Evolutionary conservation across 768 basidiomycete genomes (phyloP), one percentile per base, ranked within the genome.

Genomic region (Suillus subalutaceus): DNA sequence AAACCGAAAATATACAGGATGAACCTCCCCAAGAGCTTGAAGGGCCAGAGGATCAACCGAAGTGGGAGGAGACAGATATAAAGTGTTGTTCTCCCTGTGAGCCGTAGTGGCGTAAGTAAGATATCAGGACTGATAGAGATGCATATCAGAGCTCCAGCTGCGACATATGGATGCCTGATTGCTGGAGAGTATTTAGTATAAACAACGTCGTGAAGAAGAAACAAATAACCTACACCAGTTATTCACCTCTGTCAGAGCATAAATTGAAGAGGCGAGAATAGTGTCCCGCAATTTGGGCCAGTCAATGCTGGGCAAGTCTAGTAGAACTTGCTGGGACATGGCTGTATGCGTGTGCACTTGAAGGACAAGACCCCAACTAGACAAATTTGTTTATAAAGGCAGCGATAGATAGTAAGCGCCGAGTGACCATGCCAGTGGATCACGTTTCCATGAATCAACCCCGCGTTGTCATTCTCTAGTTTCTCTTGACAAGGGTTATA

Each of bases 1-100:
- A 65, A 65, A 41, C 64, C 59, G 8, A 65, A 18, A 32, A 65
- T 41, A 35, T 48, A 65, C 58, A 65, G 7, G 23, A 38, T 15
- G 5, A 63, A 50, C 41, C 35, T 46, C 35, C 35, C 44, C 18
- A 48, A 23, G 15, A 57, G 23, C 52, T 65, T 50, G 32, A 61
- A 65, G 30, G 64, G 64, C 40, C 43, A 53, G 6, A 55, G n/a
- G 32, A 59, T 20, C n/a, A 64, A 48, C 10, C n/a, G 60, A 35
- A 26, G 37, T 18, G 52, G 38, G n/a, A 64, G 16, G 41, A 53
- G 23, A 43, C 55, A 44, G 16, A 30, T 20, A 7, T 32, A 41
- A 26, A 43, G 23, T 9, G 40, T 20, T 9, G 43, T 35, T 32
- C 16, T 65, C 6, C 30, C 43, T 16, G 60, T n/a, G 26, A 32